These are phyloP conservation scores for Penicillium turbatum DNA, from an alignment of 495 filamentous ascomycete genomes.

Conservation along the genomic window DNA sequence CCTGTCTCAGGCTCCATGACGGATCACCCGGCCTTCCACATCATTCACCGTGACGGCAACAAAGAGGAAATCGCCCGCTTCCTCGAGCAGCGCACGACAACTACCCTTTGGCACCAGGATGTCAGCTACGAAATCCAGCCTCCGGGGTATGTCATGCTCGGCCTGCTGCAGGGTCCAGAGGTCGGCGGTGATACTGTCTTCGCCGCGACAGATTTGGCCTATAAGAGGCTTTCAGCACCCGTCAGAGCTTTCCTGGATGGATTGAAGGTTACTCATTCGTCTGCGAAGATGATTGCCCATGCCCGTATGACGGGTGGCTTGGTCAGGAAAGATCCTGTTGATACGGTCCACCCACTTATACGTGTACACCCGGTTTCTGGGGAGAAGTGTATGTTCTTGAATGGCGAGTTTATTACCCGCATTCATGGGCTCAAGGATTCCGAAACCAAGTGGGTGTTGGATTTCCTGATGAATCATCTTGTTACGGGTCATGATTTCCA, in stretches of 20 bases:
- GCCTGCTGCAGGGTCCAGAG: conserved; percentile 52
- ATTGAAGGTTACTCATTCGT: conserved; percentile 67
- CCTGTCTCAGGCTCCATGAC: conserved; percentile 51
- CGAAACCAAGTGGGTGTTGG: conserved; percentile 58
- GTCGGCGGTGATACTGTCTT: conserved; percentile 76
- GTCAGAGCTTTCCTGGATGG: conserved; percentile 72
- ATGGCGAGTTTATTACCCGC: conserved; percentile 74
- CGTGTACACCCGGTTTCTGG: conserved; percentile 73
- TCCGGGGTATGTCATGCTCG: conserved; percentile 55
- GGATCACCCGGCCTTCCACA: conserved; percentile 54
- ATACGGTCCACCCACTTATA: conserved; percentile 68
- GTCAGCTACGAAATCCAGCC: conserved; percentile 58
- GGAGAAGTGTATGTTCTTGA: conserved; percentile 75
- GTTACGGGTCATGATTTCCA: conserved; percentile 82
- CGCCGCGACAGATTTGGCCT: conserved; percentile 70
- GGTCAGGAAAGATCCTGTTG: conserved; percentile 66
- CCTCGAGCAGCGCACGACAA: conserved; percentile 51
- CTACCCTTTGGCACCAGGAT: conserved; percentile 58
- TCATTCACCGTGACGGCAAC: conserved; percentile 58
- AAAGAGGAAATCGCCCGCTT: conserved; percentile 52
- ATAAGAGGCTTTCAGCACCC: conserved; percentile 63
- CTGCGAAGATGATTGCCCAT: conserved; percentile 68
- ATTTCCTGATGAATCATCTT: conserved; percentile 87
- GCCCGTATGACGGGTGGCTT: conserved; percentile 56
- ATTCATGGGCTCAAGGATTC: conserved; percentile 67